Conservation (phyloP, 1,284 basidiomycete genomes). For the Bondarzewia mesenterica region DNA sequence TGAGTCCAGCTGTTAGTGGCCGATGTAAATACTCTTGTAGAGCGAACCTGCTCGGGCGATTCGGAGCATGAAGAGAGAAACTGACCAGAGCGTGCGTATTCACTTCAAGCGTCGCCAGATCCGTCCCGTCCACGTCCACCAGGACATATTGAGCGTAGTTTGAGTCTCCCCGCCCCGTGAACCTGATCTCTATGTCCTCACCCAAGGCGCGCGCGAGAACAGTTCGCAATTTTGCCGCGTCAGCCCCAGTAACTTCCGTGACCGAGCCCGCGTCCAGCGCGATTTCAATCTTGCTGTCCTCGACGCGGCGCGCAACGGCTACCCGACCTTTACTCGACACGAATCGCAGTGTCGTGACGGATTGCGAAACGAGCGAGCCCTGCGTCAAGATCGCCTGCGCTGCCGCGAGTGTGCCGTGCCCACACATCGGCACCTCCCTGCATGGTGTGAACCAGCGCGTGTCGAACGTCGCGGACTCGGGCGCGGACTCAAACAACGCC, state of each 20-base stretch:
- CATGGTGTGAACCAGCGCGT: constrained; percentile 33
- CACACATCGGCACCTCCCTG: constrained; percentile 33
- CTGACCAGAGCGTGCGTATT: constrained; percentile 32
- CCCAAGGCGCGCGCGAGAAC: constrained; percentile 31
- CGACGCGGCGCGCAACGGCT: constrained; percentile 20
- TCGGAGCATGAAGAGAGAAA: constrained; percentile 5
- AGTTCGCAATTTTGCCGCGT: constrained; percentile 16
- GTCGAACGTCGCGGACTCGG: constrained; percentile 17
- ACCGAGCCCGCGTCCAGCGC: constrained; percentile 15
- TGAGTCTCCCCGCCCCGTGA: constrained; percentile 27
- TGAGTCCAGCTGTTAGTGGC: constrained; percentile 11
- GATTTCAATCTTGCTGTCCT: constrained; percentile 31
- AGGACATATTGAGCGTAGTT: constrained; percentile 30
- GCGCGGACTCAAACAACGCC: neutral
- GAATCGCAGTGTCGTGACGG: constrained; percentile 28
- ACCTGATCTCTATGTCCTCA: constrained; percentile 25
- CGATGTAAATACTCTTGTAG: constrained; percentile 1
- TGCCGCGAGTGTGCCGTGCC: constrained; percentile 43
- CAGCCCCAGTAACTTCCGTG: constrained; percentile 11
- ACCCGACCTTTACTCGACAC: constrained; percentile 14
- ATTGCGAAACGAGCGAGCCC: constrained; percentile 16
- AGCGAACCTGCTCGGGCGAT: constrained; percentile 1
- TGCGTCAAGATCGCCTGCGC: constrained; percentile 32
- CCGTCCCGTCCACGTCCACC: constrained; percentile 34
- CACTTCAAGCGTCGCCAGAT: constrained; percentile 29